These are phyloP conservation scores for Zygosaccharomyces siamensis DNA, from an alignment of 805 yeast species.

Conservation along the genomic window DNA sequence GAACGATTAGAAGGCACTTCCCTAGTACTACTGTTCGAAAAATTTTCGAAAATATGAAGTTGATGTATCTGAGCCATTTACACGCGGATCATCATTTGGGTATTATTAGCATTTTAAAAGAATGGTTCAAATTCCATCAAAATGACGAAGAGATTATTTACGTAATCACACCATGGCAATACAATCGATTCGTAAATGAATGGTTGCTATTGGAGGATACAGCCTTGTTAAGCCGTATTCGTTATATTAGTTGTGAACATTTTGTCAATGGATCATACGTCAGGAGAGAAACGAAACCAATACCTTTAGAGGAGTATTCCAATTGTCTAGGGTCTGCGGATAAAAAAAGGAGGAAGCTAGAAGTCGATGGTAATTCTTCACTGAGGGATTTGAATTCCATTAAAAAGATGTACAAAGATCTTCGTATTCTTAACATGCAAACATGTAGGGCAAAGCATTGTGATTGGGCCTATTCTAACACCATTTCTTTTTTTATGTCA, in stretches of 20 bases:
- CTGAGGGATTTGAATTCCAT: constrained; percentile 31
- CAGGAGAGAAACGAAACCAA: constrained; percentile 31
- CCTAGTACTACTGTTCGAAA: constrained; percentile 41
- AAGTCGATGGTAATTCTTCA: constrained; percentile 20
- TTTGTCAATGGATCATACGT: constrained; percentile 40
- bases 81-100: constrained; percentile 99
- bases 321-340: constrained; percentile 6
- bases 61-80: constrained; percentile 77
- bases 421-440: constrained; percentile 42
- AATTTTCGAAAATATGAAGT: constrained; percentile 54
- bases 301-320: constrained; percentile 26
- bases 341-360: constrained; percentile 28
- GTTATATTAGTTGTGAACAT: constrained; percentile 57
- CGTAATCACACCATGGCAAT: constrained; percentile 73
- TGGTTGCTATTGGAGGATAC: constrained; percentile 52
- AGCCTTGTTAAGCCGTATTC: constrained; percentile 41
- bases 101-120: constrained; percentile 57
- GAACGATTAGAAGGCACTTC: constrained; percentile 59
- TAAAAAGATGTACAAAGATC: constrained; percentile 37
- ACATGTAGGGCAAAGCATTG: constrained; percentile 85
- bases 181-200: constrained; percentile 59
- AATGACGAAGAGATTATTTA: constrained; percentile 42
- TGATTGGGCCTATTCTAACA: constrained; percentile 68
- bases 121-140: constrained; percentile 52
- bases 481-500: constrained; percentile 44